These are phyloP conservation scores for Sporothrix luriei DNA, from an alignment of 2,329 filamentous ascomycete genomes.

Conservation along the genomic window DNA sequence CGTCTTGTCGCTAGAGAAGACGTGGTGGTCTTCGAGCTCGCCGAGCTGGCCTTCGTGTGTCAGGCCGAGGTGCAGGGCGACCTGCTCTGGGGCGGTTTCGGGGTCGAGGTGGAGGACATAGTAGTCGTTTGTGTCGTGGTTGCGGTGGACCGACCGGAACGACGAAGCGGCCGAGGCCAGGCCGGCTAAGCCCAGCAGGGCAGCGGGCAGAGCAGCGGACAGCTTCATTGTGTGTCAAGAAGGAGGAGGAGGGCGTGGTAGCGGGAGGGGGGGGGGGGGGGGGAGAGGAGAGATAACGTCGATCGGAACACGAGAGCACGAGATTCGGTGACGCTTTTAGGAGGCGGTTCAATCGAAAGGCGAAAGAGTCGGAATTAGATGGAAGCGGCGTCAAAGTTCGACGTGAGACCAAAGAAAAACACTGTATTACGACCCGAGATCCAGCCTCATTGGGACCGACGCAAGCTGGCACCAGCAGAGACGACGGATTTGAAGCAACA, in stretches of 20 bases:
- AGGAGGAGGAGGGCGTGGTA: not conserved
- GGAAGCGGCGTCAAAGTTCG: not conserved
- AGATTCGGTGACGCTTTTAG: not conserved
- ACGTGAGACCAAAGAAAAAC: not conserved
- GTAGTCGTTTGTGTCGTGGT: constrained; percentile 84
- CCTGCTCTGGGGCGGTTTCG: constrained; percentile 63
- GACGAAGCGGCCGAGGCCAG: constrained; percentile 53
- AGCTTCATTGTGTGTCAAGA: constrained; percentile 51
- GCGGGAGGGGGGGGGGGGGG: not conserved
- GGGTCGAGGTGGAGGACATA: constrained; percentile 84
- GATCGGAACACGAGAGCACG: not conserved
- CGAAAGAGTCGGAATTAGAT: not conserved
- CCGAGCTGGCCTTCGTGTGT: constrained; percentile 80
- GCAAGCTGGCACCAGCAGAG: constrained; percentile 20
- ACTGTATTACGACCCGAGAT: constrained; percentile 18
- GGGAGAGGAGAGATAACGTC: not conserved
- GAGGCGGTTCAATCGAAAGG: not conserved
- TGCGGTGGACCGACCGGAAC: constrained; percentile 56
- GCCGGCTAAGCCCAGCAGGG: constrained; percentile 58
- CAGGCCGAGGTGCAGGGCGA: constrained; percentile 74
- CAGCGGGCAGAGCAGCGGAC: constrained; percentile 50
- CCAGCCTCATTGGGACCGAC: constrained; percentile 28
- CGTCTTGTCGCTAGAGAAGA: constrained; percentile 74
- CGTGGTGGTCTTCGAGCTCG: constrained; percentile 76
- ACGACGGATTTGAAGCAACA: constrained; percentile 21